Conservation (phyloP, 106 monocot genomes). For the Dendrobium chrysotoxum region DNA sequence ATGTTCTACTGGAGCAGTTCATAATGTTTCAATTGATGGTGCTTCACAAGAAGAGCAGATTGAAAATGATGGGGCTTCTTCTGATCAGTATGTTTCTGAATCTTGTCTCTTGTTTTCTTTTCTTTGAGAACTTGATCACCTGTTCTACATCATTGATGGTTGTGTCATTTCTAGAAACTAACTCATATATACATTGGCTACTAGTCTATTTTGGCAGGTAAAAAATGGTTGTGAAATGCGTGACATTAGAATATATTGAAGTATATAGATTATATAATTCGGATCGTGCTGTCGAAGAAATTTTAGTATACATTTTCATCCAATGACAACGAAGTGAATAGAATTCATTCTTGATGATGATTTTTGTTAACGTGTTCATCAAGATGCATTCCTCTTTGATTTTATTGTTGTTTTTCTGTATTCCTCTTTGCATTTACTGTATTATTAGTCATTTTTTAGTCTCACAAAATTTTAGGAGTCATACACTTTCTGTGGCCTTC, state of each 20-base stretch:
- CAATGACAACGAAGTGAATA: background rate
- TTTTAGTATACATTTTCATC: background rate
- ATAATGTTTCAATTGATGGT: constrained; percentile 53
- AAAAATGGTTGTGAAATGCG: background rate
- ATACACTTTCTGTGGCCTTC: background rate
- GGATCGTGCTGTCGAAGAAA: background rate
- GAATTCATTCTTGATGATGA: background rate
- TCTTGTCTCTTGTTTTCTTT: background rate
- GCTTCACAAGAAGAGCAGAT: constrained; percentile 31
- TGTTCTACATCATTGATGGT: background rate
- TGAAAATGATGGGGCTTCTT: constrained; percentile 29
- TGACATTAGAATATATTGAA: background rate
- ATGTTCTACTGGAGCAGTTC: constrained; percentile 46
- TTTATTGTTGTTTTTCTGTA: no score
- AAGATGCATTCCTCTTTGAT: background rate
- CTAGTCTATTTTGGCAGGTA: background rate
- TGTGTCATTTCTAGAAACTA: constrained; percentile 2
- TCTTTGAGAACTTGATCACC: background rate
- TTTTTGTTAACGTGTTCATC: background rate
- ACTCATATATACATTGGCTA: background rate
- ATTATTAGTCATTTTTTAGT: background rate
- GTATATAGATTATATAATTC: background rate
- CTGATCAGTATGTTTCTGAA: constrained; percentile 47
- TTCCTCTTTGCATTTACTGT: no score
- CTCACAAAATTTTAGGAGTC: background rate